phyloP scores from a whole-genome alignment of 257 asterid genomes.

The Solanum arcanum region DNA sequence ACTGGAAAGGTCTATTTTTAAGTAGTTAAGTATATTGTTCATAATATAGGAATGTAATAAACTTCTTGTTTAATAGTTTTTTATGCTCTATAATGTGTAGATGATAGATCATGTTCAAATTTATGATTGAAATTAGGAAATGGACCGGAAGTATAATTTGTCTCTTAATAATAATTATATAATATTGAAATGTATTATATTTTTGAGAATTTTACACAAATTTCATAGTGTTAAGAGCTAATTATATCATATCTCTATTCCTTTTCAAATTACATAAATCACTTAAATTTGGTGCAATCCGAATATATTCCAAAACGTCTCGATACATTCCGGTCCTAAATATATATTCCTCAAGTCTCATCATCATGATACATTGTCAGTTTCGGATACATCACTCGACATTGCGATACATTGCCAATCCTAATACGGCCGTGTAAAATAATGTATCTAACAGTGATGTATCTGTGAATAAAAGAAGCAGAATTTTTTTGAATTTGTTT shows the following conservation, averaged over 20 bases:
- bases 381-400: too few relatives aligned
- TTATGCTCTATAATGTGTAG: neutral
- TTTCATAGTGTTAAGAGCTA: neutral
- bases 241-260: fast-evolving
- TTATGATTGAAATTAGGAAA: neutral
- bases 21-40: neutral
- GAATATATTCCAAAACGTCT: neutral
- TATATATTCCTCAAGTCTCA: too few relatives aligned
- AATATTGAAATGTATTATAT: neutral
- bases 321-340: too few relatives aligned
- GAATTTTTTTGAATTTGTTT: too few relatives aligned
- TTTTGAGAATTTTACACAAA: neutral
- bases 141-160: neutral
- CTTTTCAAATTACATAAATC: too few relatives aligned
- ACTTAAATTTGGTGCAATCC: neutral
- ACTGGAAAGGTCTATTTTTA: neutral
- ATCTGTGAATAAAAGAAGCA: too few relatives aligned
- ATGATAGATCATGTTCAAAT: neutral
- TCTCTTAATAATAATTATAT: neutral
- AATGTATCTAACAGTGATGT: too few relatives aligned
- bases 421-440: too few relatives aligned
- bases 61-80: neutral
- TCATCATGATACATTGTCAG: too few relatives aligned
- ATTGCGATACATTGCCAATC: too few relatives aligned
- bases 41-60: neutral